Percentiles rank a stretch among this genome's conserved stretches.
These are phyloP conservation scores for Anisodus tanguticus DNA, from an alignment of 257 asterid species.

Conservation along the genomic window DNA sequence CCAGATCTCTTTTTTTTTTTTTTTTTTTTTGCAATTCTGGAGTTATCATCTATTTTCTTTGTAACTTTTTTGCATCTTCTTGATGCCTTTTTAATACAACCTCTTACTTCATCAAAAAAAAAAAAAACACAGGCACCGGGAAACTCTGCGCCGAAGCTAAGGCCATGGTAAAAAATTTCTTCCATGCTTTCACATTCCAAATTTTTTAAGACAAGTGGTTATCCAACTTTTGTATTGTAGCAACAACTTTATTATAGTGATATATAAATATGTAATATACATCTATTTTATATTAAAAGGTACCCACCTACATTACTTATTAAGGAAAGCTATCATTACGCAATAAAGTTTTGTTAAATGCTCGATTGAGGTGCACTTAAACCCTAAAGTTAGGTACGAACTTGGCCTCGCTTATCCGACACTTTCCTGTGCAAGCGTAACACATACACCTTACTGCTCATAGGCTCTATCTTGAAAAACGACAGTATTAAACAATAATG, in stretches of 20 bases:
- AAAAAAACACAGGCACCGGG: too few species aligned
- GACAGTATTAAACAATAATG: background rate
- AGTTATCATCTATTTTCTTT: too few species aligned
- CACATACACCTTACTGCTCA: background rate
- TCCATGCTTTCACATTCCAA: constrained; percentile 8
- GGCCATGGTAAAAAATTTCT: background rate
- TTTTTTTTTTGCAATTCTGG: too few species aligned
- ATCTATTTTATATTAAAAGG: background rate
- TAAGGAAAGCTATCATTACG: background rate
- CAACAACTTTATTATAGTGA: constrained; percentile 2
- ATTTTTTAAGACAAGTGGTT: background rate
- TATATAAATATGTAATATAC: background rate
- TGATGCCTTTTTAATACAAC: too few species aligned
- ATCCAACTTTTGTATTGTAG: background rate
- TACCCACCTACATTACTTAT: background rate
- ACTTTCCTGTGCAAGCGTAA: background rate
- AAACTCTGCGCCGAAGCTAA: background rate
- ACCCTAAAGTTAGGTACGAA: background rate
- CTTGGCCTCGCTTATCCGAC: background rate
- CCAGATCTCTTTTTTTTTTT: too few species aligned
- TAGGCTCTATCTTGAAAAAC: background rate
- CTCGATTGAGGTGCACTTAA: background rate
- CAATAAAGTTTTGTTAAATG: background rate
- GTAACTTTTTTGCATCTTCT: too few species aligned
- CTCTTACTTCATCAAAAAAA: too few species aligned